Evolutionary conservation across 139 green algal species (phyloP).

Genomic region (Eudorina sp.): DNA sequence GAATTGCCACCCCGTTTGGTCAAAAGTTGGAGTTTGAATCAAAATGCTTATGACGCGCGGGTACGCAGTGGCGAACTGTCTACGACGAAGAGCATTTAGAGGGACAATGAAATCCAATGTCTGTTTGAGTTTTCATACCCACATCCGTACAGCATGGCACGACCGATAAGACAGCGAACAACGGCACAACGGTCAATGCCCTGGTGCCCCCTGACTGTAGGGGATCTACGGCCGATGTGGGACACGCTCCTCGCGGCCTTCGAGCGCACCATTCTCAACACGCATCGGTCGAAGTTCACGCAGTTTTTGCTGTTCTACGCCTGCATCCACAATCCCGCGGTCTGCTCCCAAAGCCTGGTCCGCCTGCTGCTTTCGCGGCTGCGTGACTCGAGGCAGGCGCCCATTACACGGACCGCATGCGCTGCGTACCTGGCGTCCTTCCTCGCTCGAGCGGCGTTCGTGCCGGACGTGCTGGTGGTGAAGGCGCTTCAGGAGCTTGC

Average conservation of each 20-base stretch:
- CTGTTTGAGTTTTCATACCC: too few relatives aligned
- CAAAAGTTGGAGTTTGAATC: too few relatives aligned
- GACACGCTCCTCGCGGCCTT: constrained; percentile 79
- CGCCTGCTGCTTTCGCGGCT: constrained; percentile 72
- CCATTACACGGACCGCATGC: constrained; percentile 77
- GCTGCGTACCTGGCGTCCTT: constrained; percentile 92
- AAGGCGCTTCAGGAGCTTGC: constrained; percentile 61
- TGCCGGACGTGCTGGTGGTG: constrained; percentile 72
- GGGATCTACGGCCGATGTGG: constrained; percentile 64
- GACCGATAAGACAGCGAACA: too few relatives aligned
- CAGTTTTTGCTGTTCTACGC: constrained; percentile 90
- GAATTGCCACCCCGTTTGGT: too few relatives aligned
- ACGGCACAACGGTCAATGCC: too few relatives aligned
- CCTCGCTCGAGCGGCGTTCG: constrained; percentile 80
- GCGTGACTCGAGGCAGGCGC: constrained; percentile 64
- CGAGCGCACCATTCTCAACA: constrained; percentile 82
- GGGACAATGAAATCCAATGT: too few relatives aligned
- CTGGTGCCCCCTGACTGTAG: too few relatives aligned
- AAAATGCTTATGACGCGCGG: too few relatives aligned
- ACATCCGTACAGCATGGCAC: too few relatives aligned
- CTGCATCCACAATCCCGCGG: constrained; percentile 51
- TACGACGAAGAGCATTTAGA: too few relatives aligned
- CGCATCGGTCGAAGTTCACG: constrained; percentile 93
- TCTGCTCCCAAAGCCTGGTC: constrained; percentile 69
- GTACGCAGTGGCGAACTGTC: too few relatives aligned